Percentiles rank a stretch among this genome's conserved stretches.
These are phyloP conservation scores for Pezicula neosporulosa DNA, from an alignment of 2,329 filamentous ascomycete species.

Conservation along the genomic window DNA sequence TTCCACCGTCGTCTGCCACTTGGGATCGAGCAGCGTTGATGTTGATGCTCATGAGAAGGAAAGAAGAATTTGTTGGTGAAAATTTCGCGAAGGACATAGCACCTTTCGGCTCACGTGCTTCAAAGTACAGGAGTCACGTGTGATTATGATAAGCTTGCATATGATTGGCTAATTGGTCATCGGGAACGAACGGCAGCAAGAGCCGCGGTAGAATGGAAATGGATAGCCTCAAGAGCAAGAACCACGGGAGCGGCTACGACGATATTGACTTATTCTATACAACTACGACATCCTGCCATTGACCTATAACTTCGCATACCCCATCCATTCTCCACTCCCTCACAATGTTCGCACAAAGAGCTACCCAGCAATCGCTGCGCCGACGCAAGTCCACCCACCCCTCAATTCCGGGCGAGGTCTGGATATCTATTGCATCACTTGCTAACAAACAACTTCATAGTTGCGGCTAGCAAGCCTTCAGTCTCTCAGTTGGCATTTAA, in stretches of 20 bases:
- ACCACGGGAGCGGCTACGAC: no score
- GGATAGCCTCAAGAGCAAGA: no score
- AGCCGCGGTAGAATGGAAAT: no score
- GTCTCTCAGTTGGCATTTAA: constrained; percentile 34
- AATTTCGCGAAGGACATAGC: constrained; percentile 10
- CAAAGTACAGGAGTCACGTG: not conserved
- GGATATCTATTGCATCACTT: not conserved
- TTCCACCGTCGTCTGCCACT: constrained; percentile 24
- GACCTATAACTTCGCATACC: no score
- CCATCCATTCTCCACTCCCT: constrained; percentile 3
- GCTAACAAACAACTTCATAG: constrained; percentile 23
- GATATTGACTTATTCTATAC: no score
- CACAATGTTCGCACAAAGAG: constrained; percentile 41
- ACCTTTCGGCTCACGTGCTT: constrained; percentile 12
- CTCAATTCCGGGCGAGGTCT: not conserved
- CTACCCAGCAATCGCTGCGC: constrained; percentile 39
- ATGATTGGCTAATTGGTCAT: no score
- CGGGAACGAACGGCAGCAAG: no score
- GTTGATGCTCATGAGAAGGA: constrained; percentile 27
- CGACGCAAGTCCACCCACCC: constrained; percentile 28
- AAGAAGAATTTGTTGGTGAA: constrained; percentile 11
- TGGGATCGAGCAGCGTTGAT: constrained; percentile 25
- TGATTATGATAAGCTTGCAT: not conserved
- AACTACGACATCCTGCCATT: no score
- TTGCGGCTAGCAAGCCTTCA: constrained; percentile 41